Percentiles rank a stretch among this genome's conserved stretches.
Conservation (phyloP, 129 eudicot species). For the Calendula officinalis region DNA sequence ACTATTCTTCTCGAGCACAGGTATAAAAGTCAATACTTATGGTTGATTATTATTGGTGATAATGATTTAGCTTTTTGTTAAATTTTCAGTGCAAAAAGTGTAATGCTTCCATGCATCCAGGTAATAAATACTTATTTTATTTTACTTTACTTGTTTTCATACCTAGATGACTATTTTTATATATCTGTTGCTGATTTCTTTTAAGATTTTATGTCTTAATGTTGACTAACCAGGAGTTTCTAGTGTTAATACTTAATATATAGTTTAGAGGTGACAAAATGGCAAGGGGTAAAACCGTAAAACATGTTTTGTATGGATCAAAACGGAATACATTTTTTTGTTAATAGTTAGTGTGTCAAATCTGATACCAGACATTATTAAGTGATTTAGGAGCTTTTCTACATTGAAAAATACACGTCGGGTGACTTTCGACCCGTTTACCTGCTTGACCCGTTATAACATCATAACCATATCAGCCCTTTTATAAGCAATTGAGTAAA, state of each 20-base stretch:
- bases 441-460: not conserved
- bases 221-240: constrained; percentile 26
- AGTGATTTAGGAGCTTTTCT: not conserved
- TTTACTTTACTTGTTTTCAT: not conserved
- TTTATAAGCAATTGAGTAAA: not conserved
- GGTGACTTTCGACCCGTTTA: not conserved
- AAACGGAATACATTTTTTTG: not conserved
- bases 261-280: not conserved
- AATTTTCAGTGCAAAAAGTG: constrained; percentile 81
- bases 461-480: not conserved
- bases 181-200: constrained; percentile 8
- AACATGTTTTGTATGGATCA: not conserved
- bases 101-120: constrained; percentile 72
- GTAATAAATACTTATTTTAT: constrained; percentile 22
- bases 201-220: constrained; percentile 16
- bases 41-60: constrained; percentile 14
- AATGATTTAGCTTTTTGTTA: constrained; percentile 25
- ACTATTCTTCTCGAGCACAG: constrained; percentile 84
- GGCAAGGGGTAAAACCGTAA: not conserved
- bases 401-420: not conserved
- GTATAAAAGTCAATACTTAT: constrained; percentile 30
- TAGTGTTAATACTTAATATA: constrained; percentile 2
- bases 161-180: constrained; percentile 4
- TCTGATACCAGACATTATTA: not conserved
- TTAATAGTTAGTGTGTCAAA: not conserved